Base-by-base conservation (phyloP, 768 basidiomycete genomes). In the Holtermannia corniformis region DNA sequence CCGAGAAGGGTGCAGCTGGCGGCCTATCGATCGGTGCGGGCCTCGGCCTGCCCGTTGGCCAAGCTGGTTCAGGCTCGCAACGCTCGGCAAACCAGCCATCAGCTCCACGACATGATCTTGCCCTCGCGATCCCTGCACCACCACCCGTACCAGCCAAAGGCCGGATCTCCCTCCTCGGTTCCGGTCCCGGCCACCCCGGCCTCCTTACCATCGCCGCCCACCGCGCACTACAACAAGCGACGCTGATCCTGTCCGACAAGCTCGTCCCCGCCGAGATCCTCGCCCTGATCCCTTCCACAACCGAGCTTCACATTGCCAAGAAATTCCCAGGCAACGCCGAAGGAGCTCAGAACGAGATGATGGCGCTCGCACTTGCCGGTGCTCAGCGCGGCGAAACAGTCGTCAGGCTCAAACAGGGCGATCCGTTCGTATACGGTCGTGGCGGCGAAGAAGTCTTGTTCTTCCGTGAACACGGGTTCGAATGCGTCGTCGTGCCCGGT, bases 281-380 rank as follows among this genome's bases (percentile, higher is more conserved):
- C 19, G 82, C 79, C 0, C 76, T 96, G 23, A 87, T 97, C 49
- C 93, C 92, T 0, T 70, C 76, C 4, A 72, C 67, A 21, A 73
- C 70, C 27, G 79, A 83, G 51, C 78, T 96, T 5, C 83, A 83
- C 45, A 95, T 97, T 62, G 95, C 95, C 16, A 84, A 85, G 60
- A 99, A 99, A 66, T 96, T 93, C 74, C 95, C 95, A 0, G 95
- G 95, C 0, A 97, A 97, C 67, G 88, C 90, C 1, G 93, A 99
- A 46, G 84, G 85, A 13, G 90, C 92, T 1, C 95, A 99, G 70
- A 80, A 78, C 32, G 95, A 97, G 73, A 82, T 97, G 78, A 93
- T 95, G 89, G 81, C 86, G 55, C 81, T 84, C 3, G 95, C 90
- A 1, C 75, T 96, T 7, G 85, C 85, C 26, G 90, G 83, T 12